Base-by-base conservation (phyloP, 805 yeast species). In the Suhomyces sp. region DNA sequence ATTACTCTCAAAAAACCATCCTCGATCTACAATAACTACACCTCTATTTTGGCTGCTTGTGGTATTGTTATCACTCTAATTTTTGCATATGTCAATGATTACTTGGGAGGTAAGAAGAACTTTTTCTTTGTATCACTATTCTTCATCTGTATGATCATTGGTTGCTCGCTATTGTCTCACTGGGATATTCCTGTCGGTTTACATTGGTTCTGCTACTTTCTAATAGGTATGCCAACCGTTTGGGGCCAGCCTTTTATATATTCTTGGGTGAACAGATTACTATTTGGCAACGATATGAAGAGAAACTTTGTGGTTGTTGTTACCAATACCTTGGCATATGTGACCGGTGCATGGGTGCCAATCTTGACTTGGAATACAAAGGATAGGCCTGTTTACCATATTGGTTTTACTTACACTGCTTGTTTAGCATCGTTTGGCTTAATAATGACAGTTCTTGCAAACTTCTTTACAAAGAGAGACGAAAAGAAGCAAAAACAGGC, bases 201-300 rank as follows among this genome's bases (percentile, higher is more conserved):
- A 35, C 82, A 80, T 53, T 81, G 83, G 81, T 65, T 77, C 13
- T 67, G 76, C 10, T 83, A 79, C 60, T 80, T 75, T 55, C 54
- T 80, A 46, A 63, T 76, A 4, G 81, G 81, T 4, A 61, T 77
- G 17, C 82, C 84, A 7, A 66, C 77, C 0, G 60, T 77, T 3
- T 75, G 75, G 77, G 85, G 83, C 1, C 85, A 79, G 64, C 84
- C 85, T 2, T 72, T 78, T 55, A 78, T 81, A n/a, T 82, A 75
- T 54, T 69, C 83, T 2, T 82, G 86, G 86, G 74, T 81, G 35
- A 82, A 82, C 59, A 66, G 81, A 40, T 58, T 75, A 22, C 60
- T 82, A 19, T 68, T 69, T 22, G 62, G 68, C 6, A 77, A 78
- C 52, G 81, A 77, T 59, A 62, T 70, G 74, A 68, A 71, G 63